Percentiles rank a stretch among this genome's conserved stretches.
Evolutionary conservation across 176 grass and related monocot genomes (phyloP).

Genomic region (Panicum miliaceum): DNA sequence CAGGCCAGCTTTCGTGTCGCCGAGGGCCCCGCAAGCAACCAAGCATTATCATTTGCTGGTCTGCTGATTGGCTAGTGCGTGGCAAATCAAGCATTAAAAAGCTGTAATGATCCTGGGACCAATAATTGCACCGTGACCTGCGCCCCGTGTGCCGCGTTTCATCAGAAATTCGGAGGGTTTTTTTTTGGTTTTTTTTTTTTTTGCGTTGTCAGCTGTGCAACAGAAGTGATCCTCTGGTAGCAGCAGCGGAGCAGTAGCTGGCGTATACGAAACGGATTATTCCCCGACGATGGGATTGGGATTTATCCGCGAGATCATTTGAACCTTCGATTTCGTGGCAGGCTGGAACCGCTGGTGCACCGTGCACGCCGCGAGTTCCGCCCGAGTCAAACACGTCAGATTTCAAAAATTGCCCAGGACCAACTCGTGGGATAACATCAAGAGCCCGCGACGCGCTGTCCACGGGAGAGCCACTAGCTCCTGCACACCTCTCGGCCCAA

Average conservation of each 20-base stretch:
- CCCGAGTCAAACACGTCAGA: background rate
- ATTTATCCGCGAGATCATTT: background rate
- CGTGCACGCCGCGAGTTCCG: no score
- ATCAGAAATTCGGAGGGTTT: background rate
- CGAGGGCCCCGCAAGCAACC: background rate
- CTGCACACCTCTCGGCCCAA: background rate
- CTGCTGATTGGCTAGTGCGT: no score
- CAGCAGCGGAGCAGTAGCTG: background rate
- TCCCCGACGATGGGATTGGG: background rate
- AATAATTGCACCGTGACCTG: slow-evolving; percentile 1
- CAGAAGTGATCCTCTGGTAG: no score
- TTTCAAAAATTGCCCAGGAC: background rate
- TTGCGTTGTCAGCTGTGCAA: background rate
- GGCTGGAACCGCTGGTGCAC: background rate
- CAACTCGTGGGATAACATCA: no score
- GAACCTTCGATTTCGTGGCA: background rate
- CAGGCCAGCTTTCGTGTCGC: background rate
- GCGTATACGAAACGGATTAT: background rate
- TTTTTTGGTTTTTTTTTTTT: background rate
- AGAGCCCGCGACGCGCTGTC: background rate
- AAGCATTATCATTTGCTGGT: no score
- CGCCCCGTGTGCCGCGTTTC: background rate
- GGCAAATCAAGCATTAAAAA: background rate
- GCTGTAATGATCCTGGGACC: background rate
- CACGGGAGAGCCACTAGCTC: background rate